phyloP scores from a whole-genome alignment of 106 monocot species.

The Dendrobium chrysotoxum region DNA sequence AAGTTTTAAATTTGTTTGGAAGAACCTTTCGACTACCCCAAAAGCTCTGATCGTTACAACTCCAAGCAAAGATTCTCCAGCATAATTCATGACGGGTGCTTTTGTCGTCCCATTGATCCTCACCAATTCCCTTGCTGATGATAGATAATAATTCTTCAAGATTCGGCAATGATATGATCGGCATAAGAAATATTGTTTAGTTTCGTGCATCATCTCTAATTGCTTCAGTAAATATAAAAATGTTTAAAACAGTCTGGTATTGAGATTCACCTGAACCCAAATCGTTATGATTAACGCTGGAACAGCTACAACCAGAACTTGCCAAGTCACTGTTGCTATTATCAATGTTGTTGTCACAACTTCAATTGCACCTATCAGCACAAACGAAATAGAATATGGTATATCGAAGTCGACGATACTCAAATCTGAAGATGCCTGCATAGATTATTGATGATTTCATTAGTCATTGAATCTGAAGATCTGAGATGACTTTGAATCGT shows the following conservation, averaged over 20 bases:
- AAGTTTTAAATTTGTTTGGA: constrained; percentile 42
- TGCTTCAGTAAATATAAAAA: neutral
- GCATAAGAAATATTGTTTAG: neutral
- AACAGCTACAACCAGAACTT: constrained; percentile 48
- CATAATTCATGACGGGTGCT: constrained; percentile 63
- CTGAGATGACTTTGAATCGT: no score
- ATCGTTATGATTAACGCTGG: constrained; percentile 25
- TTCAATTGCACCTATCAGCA: constrained; percentile 35
- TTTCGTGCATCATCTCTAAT: neutral
- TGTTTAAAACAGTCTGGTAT: neutral
- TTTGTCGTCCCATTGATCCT: constrained; percentile 87
- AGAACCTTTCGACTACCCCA: constrained; percentile 27
- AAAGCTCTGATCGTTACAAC: constrained; percentile 65
- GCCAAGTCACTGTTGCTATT: constrained; percentile 65
- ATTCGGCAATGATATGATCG: neutral
- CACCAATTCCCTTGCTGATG: constrained; percentile 62
- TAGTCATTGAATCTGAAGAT: neutral
- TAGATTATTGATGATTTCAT: neutral
- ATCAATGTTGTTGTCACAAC: constrained; percentile 24
- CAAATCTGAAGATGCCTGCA: constrained; percentile 74
- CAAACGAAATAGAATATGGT: constrained; percentile 44
- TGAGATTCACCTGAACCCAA: constrained; percentile 41
- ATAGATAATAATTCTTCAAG: constrained; percentile 56
- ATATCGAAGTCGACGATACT: constrained; percentile 68
- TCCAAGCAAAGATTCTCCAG: constrained; percentile 56